These are phyloP conservation scores for Starmera pachycereana DNA, from an alignment of 805 yeast species.

Conservation along the genomic window DNA sequence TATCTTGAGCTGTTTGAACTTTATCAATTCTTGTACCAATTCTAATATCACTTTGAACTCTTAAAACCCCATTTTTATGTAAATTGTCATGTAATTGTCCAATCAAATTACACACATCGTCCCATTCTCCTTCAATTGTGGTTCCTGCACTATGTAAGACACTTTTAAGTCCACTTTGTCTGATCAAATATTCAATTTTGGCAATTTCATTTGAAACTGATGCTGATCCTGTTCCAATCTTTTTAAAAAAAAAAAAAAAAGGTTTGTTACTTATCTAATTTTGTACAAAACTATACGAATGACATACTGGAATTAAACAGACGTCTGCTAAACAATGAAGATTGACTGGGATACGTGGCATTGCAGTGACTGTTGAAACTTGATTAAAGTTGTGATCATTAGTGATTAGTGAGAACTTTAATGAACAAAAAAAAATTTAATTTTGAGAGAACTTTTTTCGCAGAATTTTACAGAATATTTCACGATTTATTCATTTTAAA, in stretches of 20 bases:
- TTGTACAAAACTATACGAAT: too few species aligned
- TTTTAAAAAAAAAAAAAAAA: not conserved
- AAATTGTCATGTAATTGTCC: slow-evolving; percentile 68
- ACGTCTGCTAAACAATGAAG: slow-evolving; percentile 75
- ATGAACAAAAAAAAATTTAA: too few species aligned
- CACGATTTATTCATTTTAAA: too few species aligned
- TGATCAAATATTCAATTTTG: slow-evolving; percentile 51
- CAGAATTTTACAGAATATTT: too few species aligned
- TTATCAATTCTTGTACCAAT: slow-evolving; percentile 81
- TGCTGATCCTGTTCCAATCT: slow-evolving; percentile 70
- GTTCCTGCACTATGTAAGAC: slow-evolving; percentile 89
- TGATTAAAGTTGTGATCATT: too few species aligned
- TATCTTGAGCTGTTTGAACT: slow-evolving; percentile 60
- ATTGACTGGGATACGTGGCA: slow-evolving; percentile 20
- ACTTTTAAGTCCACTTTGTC: slow-evolving; percentile 51
- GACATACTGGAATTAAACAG: slow-evolving; percentile 69
- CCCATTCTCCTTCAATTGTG: slow-evolving; percentile 89
- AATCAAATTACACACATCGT: slow-evolving; percentile 68
- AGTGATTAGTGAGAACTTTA: too few species aligned
- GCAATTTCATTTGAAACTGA: slow-evolving; percentile 80
- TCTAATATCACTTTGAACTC: slow-evolving; percentile 81
- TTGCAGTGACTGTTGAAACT: too few species aligned
- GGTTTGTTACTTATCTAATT: too few species aligned
- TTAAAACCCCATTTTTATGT: slow-evolving; percentile 60
- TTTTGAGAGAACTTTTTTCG: too few species aligned